Evolutionary conservation across 2,329 filamentous ascomycete genomes (phyloP), one percentile per base, ranked within the genome.

Genomic region (Rutstroemia sp.): DNA sequence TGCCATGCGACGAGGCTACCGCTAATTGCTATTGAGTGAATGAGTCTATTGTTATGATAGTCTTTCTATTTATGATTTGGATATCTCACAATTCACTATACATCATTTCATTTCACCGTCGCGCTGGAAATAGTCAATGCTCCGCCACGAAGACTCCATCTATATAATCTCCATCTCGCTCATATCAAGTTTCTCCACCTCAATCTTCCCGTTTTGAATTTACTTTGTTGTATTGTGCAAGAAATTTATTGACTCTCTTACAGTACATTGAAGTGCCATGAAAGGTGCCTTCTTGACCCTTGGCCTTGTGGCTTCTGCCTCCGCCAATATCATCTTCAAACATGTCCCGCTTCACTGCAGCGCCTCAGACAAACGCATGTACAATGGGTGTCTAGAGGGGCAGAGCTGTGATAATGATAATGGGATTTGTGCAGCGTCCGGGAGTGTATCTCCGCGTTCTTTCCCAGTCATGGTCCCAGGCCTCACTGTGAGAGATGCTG

Each of bases 251-350:
- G 37, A 57, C 30, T 34, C 48, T 41, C 23, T 37, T 52, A 8
- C 27, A 60, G 47, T 57, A 59, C 45, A 16, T 56, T 60, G 49
- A 51, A 50, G 27, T 57, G 64, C 30, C 46, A 69, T 69, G 67
- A 69, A 64, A 60, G 41, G 57, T 51, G 42, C 57, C 38, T 48
- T 64, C 54, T 51, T 67, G 49, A 60, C 64, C 48, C 58, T 68
- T 6, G 66, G 60, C 61, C 63, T 74, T 56, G 70, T 67, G 53
- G 69, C 69, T 51, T 59, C 72, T 16, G 67, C 69, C 19, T 67
- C 68, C 5, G 76, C 75, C 54, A 79, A 78, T 64, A 78, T 79
- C 65, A 72, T 74, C 58, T 77, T 78, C 65, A 65, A 68, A 39
- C 73, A 73, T 68, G 73, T 76, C 8, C 70, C 75, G 49, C 72